A percentile compares a stretch with the other conserved stretches of the same genome.
Evolutionary conservation across 2,329 filamentous ascomycete genomes (phyloP).

Genomic region (Fusarium scirpi): DNA sequence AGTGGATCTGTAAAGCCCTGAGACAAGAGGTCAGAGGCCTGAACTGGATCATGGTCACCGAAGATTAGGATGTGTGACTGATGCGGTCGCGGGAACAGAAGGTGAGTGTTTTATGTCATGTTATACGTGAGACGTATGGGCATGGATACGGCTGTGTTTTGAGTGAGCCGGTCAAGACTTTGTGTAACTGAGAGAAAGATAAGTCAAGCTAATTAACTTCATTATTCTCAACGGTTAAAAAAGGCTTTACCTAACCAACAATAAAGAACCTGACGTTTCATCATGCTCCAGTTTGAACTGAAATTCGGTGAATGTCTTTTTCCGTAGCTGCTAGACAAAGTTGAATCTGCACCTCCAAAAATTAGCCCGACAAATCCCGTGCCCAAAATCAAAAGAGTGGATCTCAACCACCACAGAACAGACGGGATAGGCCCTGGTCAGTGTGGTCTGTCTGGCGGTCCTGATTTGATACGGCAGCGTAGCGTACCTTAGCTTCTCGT

Average conservation of each 20-base stretch:
- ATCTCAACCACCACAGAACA: constrained; percentile 18
- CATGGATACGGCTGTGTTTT: neutral
- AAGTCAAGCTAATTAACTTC: neutral
- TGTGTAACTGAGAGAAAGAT: neutral
- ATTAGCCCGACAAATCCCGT: constrained; percentile 48
- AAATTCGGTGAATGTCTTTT: constrained; percentile 42
- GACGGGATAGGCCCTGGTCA: constrained; percentile 20
- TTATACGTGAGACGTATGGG: neutral
- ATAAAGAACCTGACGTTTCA: neutral
- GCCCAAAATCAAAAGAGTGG: constrained; percentile 37
- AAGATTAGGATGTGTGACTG: constrained; percentile 20
- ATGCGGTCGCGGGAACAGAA: constrained; percentile 32
- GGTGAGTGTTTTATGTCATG: constrained; percentile 10
- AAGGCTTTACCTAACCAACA: constrained; percentile 14
- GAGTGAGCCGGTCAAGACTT: neutral
- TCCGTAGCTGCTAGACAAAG: constrained; percentile 12
- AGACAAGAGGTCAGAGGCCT: constrained; percentile 5
- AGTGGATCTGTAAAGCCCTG: constrained; percentile 32
- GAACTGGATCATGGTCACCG: constrained; percentile 36
- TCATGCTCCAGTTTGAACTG: neutral
- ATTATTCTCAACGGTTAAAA: constrained; percentile 14
- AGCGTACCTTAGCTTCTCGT: constrained; percentile 37
- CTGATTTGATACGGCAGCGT: constrained; percentile 27
- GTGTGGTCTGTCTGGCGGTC: constrained; percentile 33
- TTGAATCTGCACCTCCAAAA: neutral